Evolutionary conservation across 208 protist genomes (phyloP).

Genomic region (Histomonas meleagridis): DNA sequence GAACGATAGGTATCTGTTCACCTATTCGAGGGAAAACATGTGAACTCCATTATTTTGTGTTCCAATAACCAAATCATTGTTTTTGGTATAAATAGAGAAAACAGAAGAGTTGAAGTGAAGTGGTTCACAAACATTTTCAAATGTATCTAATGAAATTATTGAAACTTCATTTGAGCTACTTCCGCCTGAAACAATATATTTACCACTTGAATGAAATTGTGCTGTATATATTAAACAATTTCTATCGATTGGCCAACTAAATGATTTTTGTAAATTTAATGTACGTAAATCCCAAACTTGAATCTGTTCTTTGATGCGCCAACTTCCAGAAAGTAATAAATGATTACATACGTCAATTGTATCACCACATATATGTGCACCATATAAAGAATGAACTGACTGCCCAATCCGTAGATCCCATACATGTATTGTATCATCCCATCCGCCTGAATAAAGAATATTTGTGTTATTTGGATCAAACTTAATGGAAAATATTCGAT

Average conservation of each 20-base stretch:
- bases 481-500: neutral
- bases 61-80: neutral
- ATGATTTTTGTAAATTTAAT: neutral
- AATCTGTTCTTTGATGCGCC: neutral
- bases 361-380: constrained; percentile 29
- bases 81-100: neutral
- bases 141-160: neutral
- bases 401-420: neutral
- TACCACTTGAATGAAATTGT: neutral
- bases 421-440: constrained; percentile 25
- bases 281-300: neutral
- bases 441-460: neutral
- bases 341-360: neutral
- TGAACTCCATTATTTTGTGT: neutral
- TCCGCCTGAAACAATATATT: neutral
- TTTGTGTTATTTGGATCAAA: neutral
- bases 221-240: neutral
- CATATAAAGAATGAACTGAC: neutral
- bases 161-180: neutral
- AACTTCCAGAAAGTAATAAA: constrained; percentile 23
- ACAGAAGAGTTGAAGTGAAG: neutral
- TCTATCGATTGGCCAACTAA: neutral
- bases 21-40: too few species aligned
- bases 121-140: neutral
- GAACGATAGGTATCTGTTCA: too few species aligned